Evolutionary conservation across 2,329 filamentous ascomycete genomes (phyloP), one percentile per base, ranked within the genome.

Genomic region (Claviceps digitariae): DNA sequence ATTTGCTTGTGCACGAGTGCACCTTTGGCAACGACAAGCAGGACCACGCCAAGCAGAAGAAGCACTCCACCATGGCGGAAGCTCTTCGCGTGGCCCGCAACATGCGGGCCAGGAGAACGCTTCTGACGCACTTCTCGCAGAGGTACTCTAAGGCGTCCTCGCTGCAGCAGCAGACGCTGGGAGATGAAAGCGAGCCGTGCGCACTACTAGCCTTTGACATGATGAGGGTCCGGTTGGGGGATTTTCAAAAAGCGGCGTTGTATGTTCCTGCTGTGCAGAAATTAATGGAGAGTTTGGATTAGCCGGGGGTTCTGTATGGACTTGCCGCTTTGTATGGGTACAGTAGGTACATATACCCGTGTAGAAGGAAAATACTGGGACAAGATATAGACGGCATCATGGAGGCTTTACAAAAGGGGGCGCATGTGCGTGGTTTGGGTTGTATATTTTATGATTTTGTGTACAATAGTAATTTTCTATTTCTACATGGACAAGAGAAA

Each of bases 41-140:
- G 41, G 79, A 77, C 17, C 90, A 96, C 62, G 93, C 93, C 4
- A 65, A 77, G 29, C 87, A 85, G 51, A 98, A 98, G 79, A 90
- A 86, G 64, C 93, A 98, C 72, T 87, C 80, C 41, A 98, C 93
- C 9, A 87, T 90, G 57, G 79, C 79, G 15, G 93, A 98, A 71
- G 93, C 93, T 1, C 77, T 98, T 3, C 76, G 74, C 46, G 78
- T 97, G 3, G 91, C 85, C 1, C 75, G 78, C 13, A 70, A 74
- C 47, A 98, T 98, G 93, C 69, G 78, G 29, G 93, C 90, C 0
- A 80, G 83, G 58, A 77, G 87, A 17, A 83, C 93, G 17, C 71
- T 98, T 53, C 75, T 98, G 49, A 98, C 93, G 8, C 93, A 98
- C 67, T 98, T 98, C 69, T 90, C 84, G 53, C 93, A 98, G 72